Conservation (phyloP, 441 rosid genomes). For the Hura crepitans region DNA sequence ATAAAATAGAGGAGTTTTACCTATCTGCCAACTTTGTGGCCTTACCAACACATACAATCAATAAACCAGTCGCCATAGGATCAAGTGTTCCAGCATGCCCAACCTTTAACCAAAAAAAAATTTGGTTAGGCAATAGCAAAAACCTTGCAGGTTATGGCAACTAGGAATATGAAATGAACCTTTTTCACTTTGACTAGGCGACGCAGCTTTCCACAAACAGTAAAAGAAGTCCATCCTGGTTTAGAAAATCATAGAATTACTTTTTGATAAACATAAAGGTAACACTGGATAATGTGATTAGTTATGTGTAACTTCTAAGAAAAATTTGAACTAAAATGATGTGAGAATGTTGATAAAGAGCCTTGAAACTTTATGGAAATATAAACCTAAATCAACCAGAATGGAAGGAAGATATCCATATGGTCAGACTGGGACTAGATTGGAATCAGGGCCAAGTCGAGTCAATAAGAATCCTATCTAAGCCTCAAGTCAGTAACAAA, state of each 20-base stretch:
- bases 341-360: conserved; percentile 8
- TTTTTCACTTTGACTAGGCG: conserved; percentile 82
- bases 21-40: conserved; percentile 86
- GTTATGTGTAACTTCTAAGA: not conserved
- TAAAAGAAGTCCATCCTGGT: conserved; percentile 93
- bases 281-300: not conserved
- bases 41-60: conserved; percentile 85
- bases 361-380: not conserved
- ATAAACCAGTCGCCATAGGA: conserved; percentile 96
- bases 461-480: not conserved
- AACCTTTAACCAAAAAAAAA: conserved; percentile 47
- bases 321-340: not conserved
- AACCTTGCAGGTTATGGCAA: conserved; percentile 14
- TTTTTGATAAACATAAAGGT: not conserved
- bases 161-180: conserved; percentile 36
- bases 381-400: not conserved
- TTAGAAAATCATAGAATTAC: conserved; percentile 23
- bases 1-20: conserved; percentile 29
- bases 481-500: conserved; percentile 11
- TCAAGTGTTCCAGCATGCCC: conserved; percentile 99
- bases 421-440: not conserved
- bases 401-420: not conserved
- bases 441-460: not conserved
- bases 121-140: not conserved
- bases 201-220: conserved; percentile 95